These are phyloP conservation scores for Porpolomopsis calyptriformis DNA, from an alignment of 768 basidiomycete genomes.

Conservation along the genomic window DNA sequence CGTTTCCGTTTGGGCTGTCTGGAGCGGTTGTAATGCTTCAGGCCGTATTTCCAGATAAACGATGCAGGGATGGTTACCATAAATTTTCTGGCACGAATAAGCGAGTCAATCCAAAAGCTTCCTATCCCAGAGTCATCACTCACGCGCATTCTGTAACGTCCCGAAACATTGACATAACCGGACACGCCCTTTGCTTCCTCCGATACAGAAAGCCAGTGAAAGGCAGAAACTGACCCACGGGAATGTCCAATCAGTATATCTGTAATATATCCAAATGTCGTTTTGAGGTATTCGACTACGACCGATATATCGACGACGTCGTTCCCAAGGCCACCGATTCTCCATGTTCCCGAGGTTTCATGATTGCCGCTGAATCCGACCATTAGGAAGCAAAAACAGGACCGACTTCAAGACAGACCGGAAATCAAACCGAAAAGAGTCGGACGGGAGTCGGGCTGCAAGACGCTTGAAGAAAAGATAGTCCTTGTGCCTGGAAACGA, in stretches of 20 bases:
- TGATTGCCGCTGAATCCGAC: constrained; percentile 52
- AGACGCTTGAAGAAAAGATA: constrained; percentile 74
- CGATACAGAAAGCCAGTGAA: constrained; percentile 59
- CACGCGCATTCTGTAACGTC: constrained; percentile 71
- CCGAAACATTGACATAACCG: constrained; percentile 64
- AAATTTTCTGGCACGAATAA: constrained; percentile 27
- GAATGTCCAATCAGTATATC: constrained; percentile 72
- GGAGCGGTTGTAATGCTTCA: too few species aligned
- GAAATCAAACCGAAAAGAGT: constrained; percentile 84
- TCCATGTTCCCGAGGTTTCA: constrained; percentile 63
- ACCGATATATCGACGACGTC: constrained; percentile 58
- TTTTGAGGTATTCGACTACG: constrained; percentile 53
- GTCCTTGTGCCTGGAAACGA: constrained; percentile 60
- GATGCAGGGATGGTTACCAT: constrained; percentile 24
- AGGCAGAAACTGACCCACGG: constrained; percentile 56
- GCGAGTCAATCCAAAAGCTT: constrained; percentile 3
- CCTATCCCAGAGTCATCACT: constrained; percentile 18
- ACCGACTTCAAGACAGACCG: constrained; percentile 36
- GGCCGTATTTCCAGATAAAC: too few species aligned
- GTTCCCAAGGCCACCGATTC: constrained; percentile 43
- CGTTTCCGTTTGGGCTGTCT: constrained; percentile 22
- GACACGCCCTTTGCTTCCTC: constrained; percentile 45
- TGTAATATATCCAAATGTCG: constrained; percentile 52
- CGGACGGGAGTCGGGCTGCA: constrained; percentile 51
- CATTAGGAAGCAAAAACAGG: constrained; percentile 2